Conservation (phyloP, 345 rosid genomes). For the Clarkia xantiana region DNA sequence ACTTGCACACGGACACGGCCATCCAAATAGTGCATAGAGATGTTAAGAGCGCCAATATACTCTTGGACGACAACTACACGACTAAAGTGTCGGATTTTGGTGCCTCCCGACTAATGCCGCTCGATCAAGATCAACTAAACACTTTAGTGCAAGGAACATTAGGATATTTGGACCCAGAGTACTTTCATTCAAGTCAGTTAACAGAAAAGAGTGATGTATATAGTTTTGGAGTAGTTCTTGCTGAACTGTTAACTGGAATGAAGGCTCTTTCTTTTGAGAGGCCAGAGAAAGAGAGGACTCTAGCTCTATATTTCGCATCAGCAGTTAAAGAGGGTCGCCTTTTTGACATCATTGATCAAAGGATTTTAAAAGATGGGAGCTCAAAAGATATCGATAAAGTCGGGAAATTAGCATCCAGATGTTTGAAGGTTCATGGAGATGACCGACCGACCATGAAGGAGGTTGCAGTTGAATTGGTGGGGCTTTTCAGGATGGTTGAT, state of each 20-base stretch:
- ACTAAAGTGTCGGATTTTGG: conserved; percentile 6
- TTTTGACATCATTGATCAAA: conserved; percentile 3
- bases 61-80: conserved; percentile 4
- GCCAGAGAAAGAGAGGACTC: conserved; percentile 12
- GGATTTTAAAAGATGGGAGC: not conserved
- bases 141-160: conserved; percentile 6
- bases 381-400: not conserved
- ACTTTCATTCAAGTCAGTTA: no score
- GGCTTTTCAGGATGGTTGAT: not conserved
- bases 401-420: not conserved
- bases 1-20: not conserved
- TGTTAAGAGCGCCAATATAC: conserved; percentile 4
- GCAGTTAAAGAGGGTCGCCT: conserved; percentile 5
- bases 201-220: no score
- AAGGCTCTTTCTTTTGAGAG: no score
- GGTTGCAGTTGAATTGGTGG: conserved; percentile 9
- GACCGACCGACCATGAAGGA: conserved; percentile 17
- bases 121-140: not conserved
- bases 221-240: no score
- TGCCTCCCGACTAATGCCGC: conserved; percentile 3
- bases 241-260: no score
- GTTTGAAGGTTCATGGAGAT: conserved; percentile 9
- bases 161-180: conserved; percentile 5
- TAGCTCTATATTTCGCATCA: conserved; percentile 11
- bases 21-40: conserved; percentile 2